phyloP scores from a whole-genome alignment of 768 basidiomycete genomes.

The Mycena indigotica region DNA sequence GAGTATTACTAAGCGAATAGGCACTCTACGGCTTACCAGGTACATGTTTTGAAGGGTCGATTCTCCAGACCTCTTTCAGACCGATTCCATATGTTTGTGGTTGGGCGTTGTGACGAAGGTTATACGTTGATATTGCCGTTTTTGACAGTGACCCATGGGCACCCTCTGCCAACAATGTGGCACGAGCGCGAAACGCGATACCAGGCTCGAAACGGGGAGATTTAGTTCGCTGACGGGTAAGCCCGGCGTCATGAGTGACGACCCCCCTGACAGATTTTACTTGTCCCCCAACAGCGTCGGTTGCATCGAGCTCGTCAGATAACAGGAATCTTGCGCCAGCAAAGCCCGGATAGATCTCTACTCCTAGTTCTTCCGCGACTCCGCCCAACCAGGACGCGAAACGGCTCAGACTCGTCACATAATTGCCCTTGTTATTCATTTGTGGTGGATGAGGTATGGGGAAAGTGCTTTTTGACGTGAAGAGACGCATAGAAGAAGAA shows the following conservation, averaged over 20 bases:
- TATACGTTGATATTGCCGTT: constrained; percentile 71
- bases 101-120: constrained; percentile 67
- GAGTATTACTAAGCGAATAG: not conserved
- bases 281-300: constrained; percentile 41
- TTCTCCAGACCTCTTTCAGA: constrained; percentile 96
- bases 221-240: constrained; percentile 79
- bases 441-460: constrained; percentile 96
- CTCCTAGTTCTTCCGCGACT: constrained; percentile 82
- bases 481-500: constrained; percentile 80
- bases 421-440: constrained; percentile 94
- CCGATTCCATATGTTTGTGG: constrained; percentile 97
- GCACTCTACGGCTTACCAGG: no score
- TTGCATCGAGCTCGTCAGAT: constrained; percentile 49
- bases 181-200: constrained; percentile 92
- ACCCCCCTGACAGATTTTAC: constrained; percentile 73
- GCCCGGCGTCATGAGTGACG: constrained; percentile 90
- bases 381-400: constrained; percentile 88
- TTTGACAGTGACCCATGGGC: constrained; percentile 92
- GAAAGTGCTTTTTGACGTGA: constrained; percentile 68
- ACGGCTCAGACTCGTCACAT: constrained; percentile 84
- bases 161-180: constrained; percentile 92
- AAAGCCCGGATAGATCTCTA: constrained; percentile 97
- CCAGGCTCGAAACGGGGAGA: constrained; percentile 86
- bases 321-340: constrained; percentile 86
- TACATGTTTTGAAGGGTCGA: constrained; percentile 61